A percentile compares a stretch with the other conserved stretches of the same genome.
Evolutionary conservation across 257 asterid genomes (phyloP).

Genomic region (Petrea volubilis): DNA sequence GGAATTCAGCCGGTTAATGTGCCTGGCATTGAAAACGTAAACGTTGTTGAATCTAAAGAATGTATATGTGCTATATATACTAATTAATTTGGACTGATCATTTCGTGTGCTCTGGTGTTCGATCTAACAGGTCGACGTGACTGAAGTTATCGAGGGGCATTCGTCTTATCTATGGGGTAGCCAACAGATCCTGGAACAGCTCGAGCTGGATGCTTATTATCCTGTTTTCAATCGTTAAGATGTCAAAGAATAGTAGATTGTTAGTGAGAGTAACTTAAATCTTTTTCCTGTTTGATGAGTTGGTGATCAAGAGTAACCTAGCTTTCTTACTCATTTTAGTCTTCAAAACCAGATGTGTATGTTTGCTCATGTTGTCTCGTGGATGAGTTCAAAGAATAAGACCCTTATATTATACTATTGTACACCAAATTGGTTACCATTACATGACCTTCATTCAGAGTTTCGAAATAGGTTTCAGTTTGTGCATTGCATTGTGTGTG

Average conservation of each 20-base stretch:
- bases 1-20: conserved; percentile 89
- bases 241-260: conserved; percentile 34
- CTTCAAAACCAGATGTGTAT: not conserved
- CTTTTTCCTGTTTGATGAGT: too few relatives aligned
- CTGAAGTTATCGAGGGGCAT: conserved; percentile 82
- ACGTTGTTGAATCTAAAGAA: not conserved
- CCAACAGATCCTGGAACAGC: conserved; percentile 72
- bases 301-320: too few relatives aligned
- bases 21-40: conserved; percentile 88
- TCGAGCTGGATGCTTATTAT: conserved; percentile 65
- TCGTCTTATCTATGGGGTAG: conserved; percentile 87
- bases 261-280: not conserved
- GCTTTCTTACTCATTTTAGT: not conserved
- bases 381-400: too few relatives aligned
- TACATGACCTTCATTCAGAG: too few relatives aligned
- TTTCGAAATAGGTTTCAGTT: too few relatives aligned
- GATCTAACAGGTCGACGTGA: conserved; percentile 72
- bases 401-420: too few relatives aligned
- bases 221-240: conserved; percentile 51
- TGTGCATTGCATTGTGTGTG: too few relatives aligned
- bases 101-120: not conserved
- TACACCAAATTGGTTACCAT: too few relatives aligned
- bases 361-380: not conserved
- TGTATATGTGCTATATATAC: not conserved
- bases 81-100: not conserved